Percentiles rank a stretch among this genome's conserved stretches.
Evolutionary conservation across 2,329 filamentous ascomycete genomes (phyloP).

Genomic region (Colletotrichum neosansevieriae): DNA sequence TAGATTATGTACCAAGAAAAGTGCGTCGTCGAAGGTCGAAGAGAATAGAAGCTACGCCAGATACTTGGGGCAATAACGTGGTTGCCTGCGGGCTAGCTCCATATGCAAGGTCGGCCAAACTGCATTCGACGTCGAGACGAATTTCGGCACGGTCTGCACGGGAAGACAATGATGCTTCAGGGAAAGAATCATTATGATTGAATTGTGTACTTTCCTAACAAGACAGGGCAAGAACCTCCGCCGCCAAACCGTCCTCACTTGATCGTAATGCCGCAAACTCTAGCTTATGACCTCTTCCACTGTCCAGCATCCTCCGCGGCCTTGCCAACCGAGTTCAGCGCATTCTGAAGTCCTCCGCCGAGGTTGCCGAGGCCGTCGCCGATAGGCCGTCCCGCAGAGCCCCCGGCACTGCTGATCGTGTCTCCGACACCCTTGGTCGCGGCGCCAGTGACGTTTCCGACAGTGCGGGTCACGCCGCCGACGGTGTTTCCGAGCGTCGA

Average conservation of each 20-base stretch:
- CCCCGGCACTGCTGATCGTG: constrained; percentile 66
- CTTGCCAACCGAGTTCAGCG: constrained; percentile 60
- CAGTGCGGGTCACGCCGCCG: constrained; percentile 55
- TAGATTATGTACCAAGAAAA: too few relatives aligned
- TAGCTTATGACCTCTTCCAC: constrained; percentile 57
- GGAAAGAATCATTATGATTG: not conserved
- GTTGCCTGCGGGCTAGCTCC: too few relatives aligned
- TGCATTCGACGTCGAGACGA: too few relatives aligned
- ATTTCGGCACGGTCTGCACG: too few relatives aligned
- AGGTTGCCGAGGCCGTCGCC: constrained; percentile 67
- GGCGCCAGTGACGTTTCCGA: constrained; percentile 60
- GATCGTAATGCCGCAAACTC: too few relatives aligned
- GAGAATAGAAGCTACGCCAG: too few relatives aligned
- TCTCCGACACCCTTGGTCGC: constrained; percentile 68
- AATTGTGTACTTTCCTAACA: constrained; percentile 15
- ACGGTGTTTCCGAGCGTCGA: constrained; percentile 55
- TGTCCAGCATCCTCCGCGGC: constrained; percentile 70
- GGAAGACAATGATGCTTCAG: not conserved
- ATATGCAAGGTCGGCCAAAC: too few relatives aligned
- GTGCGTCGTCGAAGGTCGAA: too few relatives aligned
- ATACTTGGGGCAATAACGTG: too few relatives aligned
- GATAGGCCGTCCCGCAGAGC: constrained; percentile 64
- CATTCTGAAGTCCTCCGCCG: constrained; percentile 66
- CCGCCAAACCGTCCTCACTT: not conserved
- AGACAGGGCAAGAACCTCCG: constrained; percentile 8